Base-by-base conservation (phyloP, 306 rosid genomes). In the Coriaria nepalensis region DNA sequence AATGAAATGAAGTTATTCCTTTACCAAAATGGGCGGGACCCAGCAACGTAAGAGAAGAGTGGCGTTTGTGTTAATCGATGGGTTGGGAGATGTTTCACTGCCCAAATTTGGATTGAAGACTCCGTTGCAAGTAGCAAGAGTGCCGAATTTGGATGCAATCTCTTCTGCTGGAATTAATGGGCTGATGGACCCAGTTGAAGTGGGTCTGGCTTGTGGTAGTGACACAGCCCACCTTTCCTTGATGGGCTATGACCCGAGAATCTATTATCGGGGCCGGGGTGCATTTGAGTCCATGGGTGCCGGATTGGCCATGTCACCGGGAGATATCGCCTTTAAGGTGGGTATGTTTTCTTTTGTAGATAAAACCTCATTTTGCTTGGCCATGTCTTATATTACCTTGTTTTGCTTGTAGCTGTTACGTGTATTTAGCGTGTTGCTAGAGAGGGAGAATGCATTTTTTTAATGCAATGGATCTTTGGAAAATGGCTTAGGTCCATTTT, bases 241-340 rank as follows among this genome's bases (percentile, higher is more conserved):
- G 10, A 38, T 90, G 78, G 95, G 94, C 38, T 85, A 90, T 40
- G 79, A 90, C 50, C 98, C 95, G 7, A 80, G 92, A 66, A 73
- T 85, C 43, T 90, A 85, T 77, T 90, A 90, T 48, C 82, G 76
- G 0, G 98, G 98, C 39, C 78, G 98, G 29, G 98, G 98, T 45
- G 95, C 95, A 13, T 90, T 90, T 59, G 95, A 90, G 66, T 90
- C 95, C 63, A 90, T 90, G 95, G 98, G 98, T 35, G 98, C 95
- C 43, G 98, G 98, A 54, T 70, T 90, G 69, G 98, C 87, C 49
- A 90, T 90, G 95, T 85, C 83, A 46, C 98, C 98, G 13, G 98
- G 94, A 53, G 95, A 90, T 68, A 90, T 90, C 66, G 98, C 98
- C 56, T 90, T 81, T 53, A 90, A 85, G 87, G 98, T 81, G 40